Conservation (phyloP, 306 rosid genomes). For the Castanea mollissima region DNA sequence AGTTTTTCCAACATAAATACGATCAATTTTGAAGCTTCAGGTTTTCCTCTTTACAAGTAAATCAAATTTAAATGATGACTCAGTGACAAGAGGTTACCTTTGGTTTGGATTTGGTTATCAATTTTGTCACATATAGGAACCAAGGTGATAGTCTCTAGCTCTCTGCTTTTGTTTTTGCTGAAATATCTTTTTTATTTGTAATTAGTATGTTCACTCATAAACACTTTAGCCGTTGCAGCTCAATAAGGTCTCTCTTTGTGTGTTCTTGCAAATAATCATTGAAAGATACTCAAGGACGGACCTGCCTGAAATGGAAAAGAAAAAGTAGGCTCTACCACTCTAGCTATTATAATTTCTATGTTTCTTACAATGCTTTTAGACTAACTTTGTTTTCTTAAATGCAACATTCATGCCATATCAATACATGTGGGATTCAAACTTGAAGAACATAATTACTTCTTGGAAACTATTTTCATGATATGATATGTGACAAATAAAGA, state of each 20-base stretch:
- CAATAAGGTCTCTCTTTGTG: background rate
- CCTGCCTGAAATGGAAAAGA: slow-evolving; percentile 49
- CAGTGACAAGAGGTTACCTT: background rate
- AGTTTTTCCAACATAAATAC: background rate
- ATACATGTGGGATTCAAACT: background rate
- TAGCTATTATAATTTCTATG: background rate
- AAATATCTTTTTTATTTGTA: background rate
- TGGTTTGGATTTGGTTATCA: background rate
- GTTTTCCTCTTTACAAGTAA: background rate
- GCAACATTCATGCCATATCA: background rate
- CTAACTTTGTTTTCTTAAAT: slow-evolving; percentile 1
- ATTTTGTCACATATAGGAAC: background rate
- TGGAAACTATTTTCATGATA: background rate
- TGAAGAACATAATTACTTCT: background rate
- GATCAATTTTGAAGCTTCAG: background rate
- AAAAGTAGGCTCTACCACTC: slow-evolving; percentile 32
- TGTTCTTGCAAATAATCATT: slow-evolving; percentile 37
- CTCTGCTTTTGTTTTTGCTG: background rate
- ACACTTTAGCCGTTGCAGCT: background rate
- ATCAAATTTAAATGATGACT: background rate
- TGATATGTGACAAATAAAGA: background rate
- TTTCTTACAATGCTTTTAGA: background rate
- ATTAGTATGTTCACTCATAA: background rate
- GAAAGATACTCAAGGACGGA: slow-evolving; percentile 45
- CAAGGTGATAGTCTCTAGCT: background rate